Evolutionary conservation across 305 asterid genomes (phyloP), one percentile per base, ranked within the genome.

Genomic region (Ilex paraguariensis): DNA sequence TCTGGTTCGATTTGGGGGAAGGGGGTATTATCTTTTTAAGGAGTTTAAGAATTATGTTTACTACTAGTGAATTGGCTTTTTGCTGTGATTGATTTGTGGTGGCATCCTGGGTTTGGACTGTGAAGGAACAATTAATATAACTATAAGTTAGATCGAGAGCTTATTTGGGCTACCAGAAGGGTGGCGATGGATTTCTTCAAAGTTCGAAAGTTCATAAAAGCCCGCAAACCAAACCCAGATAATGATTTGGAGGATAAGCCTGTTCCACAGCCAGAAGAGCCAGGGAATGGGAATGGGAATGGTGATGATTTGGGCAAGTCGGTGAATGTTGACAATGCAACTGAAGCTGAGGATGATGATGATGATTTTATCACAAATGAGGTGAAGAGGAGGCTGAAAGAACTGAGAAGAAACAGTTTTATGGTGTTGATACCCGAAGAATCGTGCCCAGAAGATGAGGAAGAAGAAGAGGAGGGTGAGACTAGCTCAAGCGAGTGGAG

Each of bases 351-450:
- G 73, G 99, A 92, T 0, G 97, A 92, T 0, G 97, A 93, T 10
- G 97, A 92, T 54, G 97, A 93, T 75, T 90, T 93, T 75, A 93
- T 93, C 72, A 81, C 87, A 3, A 87, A 87, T 63, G 99, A 93
- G 84, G 96, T 93, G 60, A 90, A 90, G 73, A 83, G 94, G 87
- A 90, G 96, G 86, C 70, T 93, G 75, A 90, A 90, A 77, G 99
- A 90, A 77, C 88, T 93, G 51, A 73, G 91, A 59, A 82, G 87
- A 67, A 93, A 93, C 79, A 93, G 96, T 80, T 93, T 85, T 75
- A 93, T 93, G 97, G 95, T 80, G 16, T 74, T 87, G 66, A 93
- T 93, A 77, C 99, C 97, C 3, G 99, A 93, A 75, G 98, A 92
- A 78, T 74, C 81, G 12, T 59, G 87, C 55, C 83, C 81, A 6